Conservation (phyloP, 1,284 basidiomycete genomes). For the Ganoderma sinense region DNA sequence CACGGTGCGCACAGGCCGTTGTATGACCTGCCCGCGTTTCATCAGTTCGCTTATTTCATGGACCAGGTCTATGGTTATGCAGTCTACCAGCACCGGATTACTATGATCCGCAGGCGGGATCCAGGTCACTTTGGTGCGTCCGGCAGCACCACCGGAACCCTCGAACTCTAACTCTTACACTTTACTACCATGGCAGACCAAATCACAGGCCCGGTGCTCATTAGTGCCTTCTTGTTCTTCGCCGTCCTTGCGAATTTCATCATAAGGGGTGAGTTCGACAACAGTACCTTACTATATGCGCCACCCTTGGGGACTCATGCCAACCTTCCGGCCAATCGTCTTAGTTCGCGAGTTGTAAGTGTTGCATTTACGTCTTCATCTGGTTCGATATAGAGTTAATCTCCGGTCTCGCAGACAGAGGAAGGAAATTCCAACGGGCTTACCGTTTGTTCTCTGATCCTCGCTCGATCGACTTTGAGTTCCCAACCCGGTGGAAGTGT, state of each 20-base stretch:
- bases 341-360: slow-evolving; percentile 53
- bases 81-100: slow-evolving; percentile 90
- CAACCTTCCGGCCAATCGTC: slow-evolving; percentile 9
- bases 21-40: background rate
- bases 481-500: background rate
- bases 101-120: slow-evolving; percentile 90
- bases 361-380: slow-evolving; percentile 2
- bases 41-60: background rate
- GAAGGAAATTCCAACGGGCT: slow-evolving; percentile 44
- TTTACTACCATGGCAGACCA: slow-evolving; percentile 59
- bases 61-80: slow-evolving; percentile 84
- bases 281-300: background rate
- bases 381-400: slow-evolving; percentile 3
- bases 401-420: slow-evolving; percentile 35
- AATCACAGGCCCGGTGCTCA: slow-evolving; percentile 80
- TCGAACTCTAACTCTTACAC: slow-evolving; percentile 1
- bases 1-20: slow-evolving; percentile 51
- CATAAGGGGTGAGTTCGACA: slow-evolving; percentile 67
- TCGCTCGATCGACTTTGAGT: background rate
- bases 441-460: slow-evolving; percentile 29
- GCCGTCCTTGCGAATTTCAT: slow-evolving; percentile 90
- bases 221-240: slow-evolving; percentile 83
- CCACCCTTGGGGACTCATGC: background rate
- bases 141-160: background rate
- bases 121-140: slow-evolving; percentile 89